These are phyloP conservation scores for Asterionellopsis glacialis DNA, from an alignment of 108 stramenopile genomes.

Conservation along the genomic window DNA sequence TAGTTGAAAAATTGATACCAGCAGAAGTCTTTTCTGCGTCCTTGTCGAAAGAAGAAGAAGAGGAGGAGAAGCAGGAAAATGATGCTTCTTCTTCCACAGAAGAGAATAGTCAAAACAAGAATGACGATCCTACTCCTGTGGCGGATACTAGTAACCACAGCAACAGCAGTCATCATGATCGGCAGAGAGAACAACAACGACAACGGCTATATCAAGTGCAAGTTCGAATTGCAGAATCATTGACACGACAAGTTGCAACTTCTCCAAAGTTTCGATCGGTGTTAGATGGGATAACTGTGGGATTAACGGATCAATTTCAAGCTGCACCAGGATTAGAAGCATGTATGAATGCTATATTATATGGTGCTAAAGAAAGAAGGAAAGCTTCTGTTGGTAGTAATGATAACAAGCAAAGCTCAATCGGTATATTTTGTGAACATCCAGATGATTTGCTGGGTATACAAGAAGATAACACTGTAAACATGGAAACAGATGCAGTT, in stretches of 20 bases:
- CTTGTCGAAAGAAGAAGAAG: background rate
- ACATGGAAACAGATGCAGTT: constrained; percentile 27
- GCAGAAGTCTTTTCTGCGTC: background rate
- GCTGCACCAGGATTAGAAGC: constrained; percentile 65
- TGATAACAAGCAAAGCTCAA: constrained; percentile 26
- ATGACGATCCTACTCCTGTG: no score
- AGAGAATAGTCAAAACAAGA: no score
- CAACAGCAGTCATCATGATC: background rate
- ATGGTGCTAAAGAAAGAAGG: constrained; percentile 38
- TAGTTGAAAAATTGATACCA: constrained; percentile 8
- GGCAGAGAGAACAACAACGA: background rate
- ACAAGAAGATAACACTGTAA: constrained; percentile 7
- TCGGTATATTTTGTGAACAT: constrained; percentile 34
- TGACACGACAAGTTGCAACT: background rate
- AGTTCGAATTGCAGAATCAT: constrained; percentile 7
- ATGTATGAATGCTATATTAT: constrained; percentile 48
- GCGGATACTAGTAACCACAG: no score
- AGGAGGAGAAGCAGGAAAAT: no score
- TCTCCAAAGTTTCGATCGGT: constrained; percentile 24
- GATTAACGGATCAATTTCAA: constrained; percentile 39
- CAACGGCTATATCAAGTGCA: constrained; percentile 2
- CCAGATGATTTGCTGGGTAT: constrained; percentile 52
- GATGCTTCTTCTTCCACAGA: no score
- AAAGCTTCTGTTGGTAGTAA: constrained; percentile 1
- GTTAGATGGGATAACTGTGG: constrained; percentile 51